These are phyloP conservation scores for Furcasterigmium furcatum DNA, from an alignment of 2,329 filamentous ascomycete genomes.

Conservation along the genomic window DNA sequence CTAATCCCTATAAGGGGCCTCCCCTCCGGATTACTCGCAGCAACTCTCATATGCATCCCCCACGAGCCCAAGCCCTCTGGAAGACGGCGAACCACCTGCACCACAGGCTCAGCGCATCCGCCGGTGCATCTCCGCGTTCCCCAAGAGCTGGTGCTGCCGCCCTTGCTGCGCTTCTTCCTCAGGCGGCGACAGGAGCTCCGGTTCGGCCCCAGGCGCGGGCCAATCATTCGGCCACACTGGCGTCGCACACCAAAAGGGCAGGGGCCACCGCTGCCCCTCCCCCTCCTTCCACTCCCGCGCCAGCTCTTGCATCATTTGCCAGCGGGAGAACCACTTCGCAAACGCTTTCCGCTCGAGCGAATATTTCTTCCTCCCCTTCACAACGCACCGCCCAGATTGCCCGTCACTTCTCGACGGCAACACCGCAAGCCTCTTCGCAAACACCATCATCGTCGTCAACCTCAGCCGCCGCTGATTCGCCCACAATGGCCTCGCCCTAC, in stretches of 20 bases:
- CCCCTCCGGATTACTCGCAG: no score
- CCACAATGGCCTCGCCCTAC: slow-evolving; percentile 64
- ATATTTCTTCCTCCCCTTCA: slow-evolving; percentile 40
- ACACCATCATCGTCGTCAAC: slow-evolving; percentile 16
- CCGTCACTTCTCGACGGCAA: slow-evolving; percentile 45
- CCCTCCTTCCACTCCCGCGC: slow-evolving; percentile 19
- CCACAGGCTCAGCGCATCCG: background rate
- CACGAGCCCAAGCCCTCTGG: background rate
- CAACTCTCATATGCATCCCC: background rate
- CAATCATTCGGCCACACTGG: slow-evolving; percentile 25
- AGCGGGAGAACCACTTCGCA: slow-evolving; percentile 11
- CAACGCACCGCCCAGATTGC: slow-evolving; percentile 52
- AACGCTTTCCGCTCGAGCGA: slow-evolving; percentile 9
- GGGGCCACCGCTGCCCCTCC: slow-evolving; percentile 18
- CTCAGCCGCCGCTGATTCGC: slow-evolving; percentile 12
- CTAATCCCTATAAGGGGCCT: no score
- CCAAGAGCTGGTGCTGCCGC: background rate
- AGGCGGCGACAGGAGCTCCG: slow-evolving; percentile 1
- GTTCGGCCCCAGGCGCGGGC: slow-evolving; percentile 15
- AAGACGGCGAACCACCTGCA: no score
- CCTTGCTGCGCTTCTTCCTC: background rate
- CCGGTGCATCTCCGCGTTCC: background rate
- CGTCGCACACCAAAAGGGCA: slow-evolving; percentile 17
- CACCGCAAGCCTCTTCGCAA: slow-evolving; percentile 18
- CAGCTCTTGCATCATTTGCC: slow-evolving; percentile 17